Evolutionary conservation across 2,329 filamentous ascomycete genomes (phyloP), one percentile per base, ranked within the genome.

Genomic region (Fusarium sp.): DNA sequence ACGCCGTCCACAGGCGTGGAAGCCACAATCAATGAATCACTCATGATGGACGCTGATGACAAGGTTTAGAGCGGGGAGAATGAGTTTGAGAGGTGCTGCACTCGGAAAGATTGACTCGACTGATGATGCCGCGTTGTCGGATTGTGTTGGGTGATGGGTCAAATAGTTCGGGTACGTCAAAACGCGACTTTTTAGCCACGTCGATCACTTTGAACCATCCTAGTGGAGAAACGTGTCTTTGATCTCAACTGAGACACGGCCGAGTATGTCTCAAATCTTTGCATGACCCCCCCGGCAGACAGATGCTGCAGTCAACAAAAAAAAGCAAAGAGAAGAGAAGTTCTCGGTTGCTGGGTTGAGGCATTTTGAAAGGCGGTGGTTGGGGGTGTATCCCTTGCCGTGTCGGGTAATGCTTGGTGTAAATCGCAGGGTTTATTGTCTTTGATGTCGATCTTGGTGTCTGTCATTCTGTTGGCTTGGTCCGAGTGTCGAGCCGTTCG

Each of bases 1-100:
- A 86, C 79, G 39, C 77, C 79, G 11, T 73, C 71, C 17, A 61
- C 62, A 7, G 77, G 70, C 39, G 74, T 71, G 14, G 72, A 72
- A 40, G 73, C 65, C 15, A 74, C 62, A 21, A 77, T 61, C 9
- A 74, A 24, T 15, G 56, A 42, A 20, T 70, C 47, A n/a, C 40
- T 63, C 69, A 69, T 70, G 40, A 23, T 28, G 6, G 26, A 21
- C 32, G 14, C 20, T 45, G 39, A 44, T n/a, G 21, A 20, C 20
- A 39, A 20, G 12, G 50, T 6, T 1, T 7, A 7, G 19, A 28
- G 12, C 4, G 21, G 20, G 9, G 42, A 12, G 17, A 7, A n/a
- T 12, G 21, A 30, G 21, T 39, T 39, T 19, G 23, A 20, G 26
- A 42, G 44, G n/a, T 15, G 36, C 28, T 57, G 60, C 26, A 49